Conservation (phyloP, 805 yeast species). For the Millerago galiae region DNA sequence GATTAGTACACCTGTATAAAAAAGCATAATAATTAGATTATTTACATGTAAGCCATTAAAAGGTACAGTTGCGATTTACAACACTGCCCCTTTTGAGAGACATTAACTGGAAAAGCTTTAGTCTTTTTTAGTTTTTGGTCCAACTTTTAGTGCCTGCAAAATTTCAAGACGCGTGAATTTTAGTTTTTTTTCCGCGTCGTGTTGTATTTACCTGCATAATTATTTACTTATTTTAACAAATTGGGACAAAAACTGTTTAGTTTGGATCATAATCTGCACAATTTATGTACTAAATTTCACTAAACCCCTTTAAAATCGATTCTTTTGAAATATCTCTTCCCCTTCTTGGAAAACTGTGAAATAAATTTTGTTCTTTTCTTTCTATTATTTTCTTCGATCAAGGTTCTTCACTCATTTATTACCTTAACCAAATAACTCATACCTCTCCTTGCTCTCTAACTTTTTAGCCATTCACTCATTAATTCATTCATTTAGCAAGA, state of each 20-base stretch:
- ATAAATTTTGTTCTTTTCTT: not conserved
- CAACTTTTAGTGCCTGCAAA: not conserved
- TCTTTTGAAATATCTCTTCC: too few species aligned
- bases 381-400: not conserved
- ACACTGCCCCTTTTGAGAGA: not conserved
- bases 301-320: too few species aligned
- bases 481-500: not conserved
- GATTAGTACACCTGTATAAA: not conserved
- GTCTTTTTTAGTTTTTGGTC: too few species aligned
- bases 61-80: not conserved
- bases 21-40: not conserved
- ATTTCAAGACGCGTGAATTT: not conserved
- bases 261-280: too few species aligned
- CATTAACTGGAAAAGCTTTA: too few species aligned
- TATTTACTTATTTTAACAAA: not conserved
- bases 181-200: not conserved
- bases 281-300: too few species aligned
- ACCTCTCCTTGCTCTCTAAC: not conserved
- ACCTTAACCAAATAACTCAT: not conserved
- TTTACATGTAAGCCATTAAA: not conserved
- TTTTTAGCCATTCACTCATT: not conserved
- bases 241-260: too few species aligned
- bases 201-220: not conserved
- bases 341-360: too few species aligned
- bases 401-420: not conserved